Conservation (phyloP, 2,329 filamentous ascomycete species). For the Lachnellula hyalina region DNA sequence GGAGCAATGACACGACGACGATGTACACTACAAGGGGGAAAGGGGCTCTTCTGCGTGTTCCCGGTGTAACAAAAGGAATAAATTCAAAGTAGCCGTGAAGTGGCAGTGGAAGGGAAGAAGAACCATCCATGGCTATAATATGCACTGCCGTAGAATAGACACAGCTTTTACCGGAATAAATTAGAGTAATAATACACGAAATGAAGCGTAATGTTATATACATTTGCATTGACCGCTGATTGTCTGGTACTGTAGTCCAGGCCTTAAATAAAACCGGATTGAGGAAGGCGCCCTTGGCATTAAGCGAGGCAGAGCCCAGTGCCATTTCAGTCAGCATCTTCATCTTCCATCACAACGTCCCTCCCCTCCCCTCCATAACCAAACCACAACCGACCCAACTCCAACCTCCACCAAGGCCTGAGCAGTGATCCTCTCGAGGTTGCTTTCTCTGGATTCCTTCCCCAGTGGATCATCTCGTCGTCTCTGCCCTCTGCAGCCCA, state of each 20-base stretch:
- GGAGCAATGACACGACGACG: neutral
- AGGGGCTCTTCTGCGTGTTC: neutral
- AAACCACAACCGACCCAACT: neutral
- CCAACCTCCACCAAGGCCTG: constrained; percentile 8
- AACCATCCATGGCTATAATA: no score
- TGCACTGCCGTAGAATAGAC: no score
- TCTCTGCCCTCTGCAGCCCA: neutral
- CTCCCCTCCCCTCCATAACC: constrained; percentile 12
- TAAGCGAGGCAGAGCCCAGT: constrained; percentile 5
- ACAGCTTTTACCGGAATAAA: no score
- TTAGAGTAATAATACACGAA: no score
- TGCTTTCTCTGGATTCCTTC: neutral
- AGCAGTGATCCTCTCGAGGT: constrained; percentile 10
- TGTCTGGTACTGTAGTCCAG: neutral
- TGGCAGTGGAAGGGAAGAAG: no score
- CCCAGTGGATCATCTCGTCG: neutral
- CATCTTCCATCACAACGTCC: neutral
- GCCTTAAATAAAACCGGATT: neutral
- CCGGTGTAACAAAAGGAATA: no score
- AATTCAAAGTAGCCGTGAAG: no score
- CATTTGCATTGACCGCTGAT: no score
- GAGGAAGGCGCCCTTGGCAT: neutral
- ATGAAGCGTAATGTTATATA: no score
- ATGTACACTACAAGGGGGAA: neutral
- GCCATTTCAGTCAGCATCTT: neutral